Base-by-base conservation (phyloP, 176 grass and related monocot genomes). In the Pontederia crassipes region DNA sequence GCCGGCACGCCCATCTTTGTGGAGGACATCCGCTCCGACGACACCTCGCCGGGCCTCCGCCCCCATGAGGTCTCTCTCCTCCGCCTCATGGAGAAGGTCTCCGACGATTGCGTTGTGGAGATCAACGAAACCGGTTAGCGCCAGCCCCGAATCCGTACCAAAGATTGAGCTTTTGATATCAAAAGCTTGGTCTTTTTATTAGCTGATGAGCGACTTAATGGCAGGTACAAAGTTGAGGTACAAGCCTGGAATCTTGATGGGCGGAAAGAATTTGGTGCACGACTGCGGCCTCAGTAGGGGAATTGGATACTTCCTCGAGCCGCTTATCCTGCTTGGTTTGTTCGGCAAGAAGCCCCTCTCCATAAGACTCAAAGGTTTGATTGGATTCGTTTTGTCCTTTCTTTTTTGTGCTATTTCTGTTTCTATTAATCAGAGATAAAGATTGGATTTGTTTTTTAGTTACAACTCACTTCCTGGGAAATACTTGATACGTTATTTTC, bases 241-340 rank as follows among this genome's bases (percentile, higher is more conserved):
- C 75, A 77, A 59, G 65, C 93, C 84, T 4, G 87, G 93, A 20
- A 65, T 78, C 67, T 52, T 97, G 13, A 26, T 79, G 1, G 93
- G 93, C 4, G 84, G 93, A 1, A 92, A 65, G 70, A 57, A 68
- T 55, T 66, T 84, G 11, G 70, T 81, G 49, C 92, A 97, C 45
- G 81, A 97, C 49, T 97, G 93, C 46, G 84, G 87, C 12, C 59
- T 88, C 47, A 79, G 73, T 72, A 75, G 87, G 11, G 85, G 84
- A 11, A 86, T 97, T 15, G 87, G 93, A 4, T 91, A 88, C 69
- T 88, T 97, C 57, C 74, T 97, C 12, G 87, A 97, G 81, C 84
- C 84, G 10, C 69, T 97, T 48, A 66, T 97, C 49, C 54, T 97
- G 60, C 78, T 97, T 4, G 87, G 76, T 9, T 63, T 97, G 4